Base-by-base conservation (phyloP, 1,284 basidiomycete genomes). In the Ganoderma multipileum region DNA sequence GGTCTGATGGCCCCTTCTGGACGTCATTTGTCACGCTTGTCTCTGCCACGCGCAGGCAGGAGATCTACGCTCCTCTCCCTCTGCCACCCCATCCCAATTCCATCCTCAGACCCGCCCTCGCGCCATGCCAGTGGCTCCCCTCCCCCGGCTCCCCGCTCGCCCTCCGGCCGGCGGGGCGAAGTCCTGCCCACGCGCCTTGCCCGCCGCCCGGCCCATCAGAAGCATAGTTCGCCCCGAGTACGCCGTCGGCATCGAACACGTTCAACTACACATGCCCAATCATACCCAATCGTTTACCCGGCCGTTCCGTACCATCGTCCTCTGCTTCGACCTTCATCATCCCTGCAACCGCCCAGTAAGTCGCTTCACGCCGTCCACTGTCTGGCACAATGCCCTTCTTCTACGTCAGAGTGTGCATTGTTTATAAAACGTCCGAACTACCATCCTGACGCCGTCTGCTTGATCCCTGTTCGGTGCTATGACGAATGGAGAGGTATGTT, bases 1-100 rank as follows among this genome's bases (percentile, higher is more conserved):
- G 71, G 74, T 77, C 76, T 78, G 76, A 78, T 78, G 72, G 11
- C 61, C 60, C 67, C 64, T 71, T 72, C 71, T 68, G 65, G 66
- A 65, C 69, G 70, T 67, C 71, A 67, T 69, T 68, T 68, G 73
- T 67, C 71, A 60, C 36, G 67, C 55, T 55, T 67, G 33, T 52
- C 55, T 59, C 65, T 65, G 64, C 70, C 65, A 69, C 66, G 70
- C 68, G 65, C 65, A 58, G 54, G 61, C 66, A 65, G 62, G 62
- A 54, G 71, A 72, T 72, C 68, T 70, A 67, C 68, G 68, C 42
- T 60, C 52, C 54, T n/a, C 33, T 60, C 52, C 55, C 64, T 50
- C 20, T 42, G 20, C 54, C 30, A 47, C 52, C 41, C 47, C 54
- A 39, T 44, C n/a, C n/a, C n/a, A n/a, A n/a, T n/a, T 23, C 47